phyloP scores from a whole-genome alignment of 2,329 filamentous ascomycete genomes.

The Graphiopsis chlorocephala region DNA sequence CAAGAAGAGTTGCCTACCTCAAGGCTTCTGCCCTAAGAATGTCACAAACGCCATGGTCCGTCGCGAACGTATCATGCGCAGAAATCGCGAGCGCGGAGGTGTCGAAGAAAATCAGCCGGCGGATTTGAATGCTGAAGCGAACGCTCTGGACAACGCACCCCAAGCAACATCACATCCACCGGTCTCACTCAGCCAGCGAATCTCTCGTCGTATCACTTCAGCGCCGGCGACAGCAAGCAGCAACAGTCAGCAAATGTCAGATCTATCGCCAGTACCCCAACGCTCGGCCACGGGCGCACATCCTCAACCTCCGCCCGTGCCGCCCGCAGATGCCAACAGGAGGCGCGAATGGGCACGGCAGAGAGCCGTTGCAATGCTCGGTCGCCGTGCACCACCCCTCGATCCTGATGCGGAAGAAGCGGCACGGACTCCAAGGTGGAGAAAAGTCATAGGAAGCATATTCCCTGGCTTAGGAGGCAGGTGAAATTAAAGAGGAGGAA shows the following conservation, averaged over 20 bases:
- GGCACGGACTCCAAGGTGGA: slow-evolving; percentile 26
- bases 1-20: slow-evolving; percentile 77
- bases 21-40: slow-evolving; percentile 53
- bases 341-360: slow-evolving; percentile 47
- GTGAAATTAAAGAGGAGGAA: neutral
- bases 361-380: slow-evolving; percentile 44
- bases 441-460: slow-evolving; percentile 29
- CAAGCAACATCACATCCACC: slow-evolving; percentile 14
- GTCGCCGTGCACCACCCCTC: slow-evolving; percentile 25
- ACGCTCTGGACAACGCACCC: neutral
- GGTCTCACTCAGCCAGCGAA: slow-evolving; percentile 10
- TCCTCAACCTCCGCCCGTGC: slow-evolving; percentile 19
- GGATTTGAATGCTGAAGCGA: neutral
- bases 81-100: slow-evolving; percentile 51
- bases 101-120: slow-evolving; percentile 3
- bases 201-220: slow-evolving; percentile 10
- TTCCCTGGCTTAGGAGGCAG: slow-evolving; percentile 26
- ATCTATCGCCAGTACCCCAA: slow-evolving; percentile 16
- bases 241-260: slow-evolving; percentile 23
- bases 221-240: neutral
- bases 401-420: slow-evolving; percentile 32
- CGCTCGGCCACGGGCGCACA: slow-evolving; percentile 12
- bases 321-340: slow-evolving; percentile 19
- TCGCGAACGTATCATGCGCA: slow-evolving; percentile 67
- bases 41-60: slow-evolving; percentile 87